phyloP scores from a whole-genome alignment of 1,284 basidiomycete species.

The Vanrija humicola region DNA sequence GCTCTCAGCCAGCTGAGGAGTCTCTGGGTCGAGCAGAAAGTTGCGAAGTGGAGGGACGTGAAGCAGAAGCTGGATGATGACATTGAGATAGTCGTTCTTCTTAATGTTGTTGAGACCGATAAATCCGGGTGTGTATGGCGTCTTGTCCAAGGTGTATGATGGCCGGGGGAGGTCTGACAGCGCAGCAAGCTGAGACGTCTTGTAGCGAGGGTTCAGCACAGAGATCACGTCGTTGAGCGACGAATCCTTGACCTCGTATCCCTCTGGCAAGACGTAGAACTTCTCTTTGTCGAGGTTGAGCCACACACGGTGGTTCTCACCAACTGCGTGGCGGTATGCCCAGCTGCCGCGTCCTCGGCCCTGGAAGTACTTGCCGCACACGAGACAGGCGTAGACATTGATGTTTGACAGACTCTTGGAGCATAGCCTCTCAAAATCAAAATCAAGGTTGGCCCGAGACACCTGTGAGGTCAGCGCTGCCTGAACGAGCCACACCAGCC shows the following conservation, averaged over 20 bases:
- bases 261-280: conserved; percentile 98
- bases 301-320: conserved; percentile 97
- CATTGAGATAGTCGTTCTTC: conserved; percentile 94
- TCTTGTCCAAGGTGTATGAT: conserved; percentile 76
- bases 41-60: conserved; percentile 88
- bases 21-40: conserved; percentile 72
- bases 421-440: conserved; percentile 99
- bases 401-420: conserved; percentile 93
- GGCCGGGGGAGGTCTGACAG: conserved; percentile 57
- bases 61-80: conserved; percentile 86
- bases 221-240: conserved; percentile 91
- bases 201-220: conserved; percentile 81
- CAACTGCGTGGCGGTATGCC: conserved; percentile 94
- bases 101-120: conserved; percentile 98
- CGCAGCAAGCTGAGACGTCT: conserved; percentile 50
- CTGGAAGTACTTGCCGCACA: conserved; percentile 99
- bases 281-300: conserved; percentile 90
- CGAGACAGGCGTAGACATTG: conserved; percentile 96
- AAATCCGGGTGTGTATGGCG: conserved; percentile 86
- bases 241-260: conserved; percentile 90
- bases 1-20: conserved; percentile 38
- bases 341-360: conserved; percentile 88
- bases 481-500: background rate
- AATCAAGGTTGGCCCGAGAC: conserved; percentile 83
- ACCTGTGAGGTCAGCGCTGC: conserved; percentile 56